Conservation (phyloP, 352 stramenopile genomes). For the Phytophthora nicotianae region DNA sequence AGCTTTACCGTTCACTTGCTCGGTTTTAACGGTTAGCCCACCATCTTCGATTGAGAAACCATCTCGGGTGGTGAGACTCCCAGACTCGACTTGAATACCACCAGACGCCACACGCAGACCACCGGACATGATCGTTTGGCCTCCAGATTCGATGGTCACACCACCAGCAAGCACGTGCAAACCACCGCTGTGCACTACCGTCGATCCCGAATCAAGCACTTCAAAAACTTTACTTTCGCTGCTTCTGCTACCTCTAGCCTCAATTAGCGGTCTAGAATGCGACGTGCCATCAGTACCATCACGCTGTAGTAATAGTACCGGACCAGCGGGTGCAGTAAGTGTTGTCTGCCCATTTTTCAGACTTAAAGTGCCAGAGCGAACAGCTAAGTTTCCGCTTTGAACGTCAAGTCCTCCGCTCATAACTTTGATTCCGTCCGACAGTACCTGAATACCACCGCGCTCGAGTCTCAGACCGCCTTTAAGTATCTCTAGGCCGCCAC, state of each 20-base stretch:
- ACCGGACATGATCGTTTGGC: constrained; percentile 62
- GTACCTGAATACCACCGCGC: constrained; percentile 60
- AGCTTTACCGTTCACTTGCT: constrained; percentile 47
- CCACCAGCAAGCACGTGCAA: constrained; percentile 58
- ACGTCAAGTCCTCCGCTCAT: constrained; percentile 48
- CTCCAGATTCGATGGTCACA: constrained; percentile 58
- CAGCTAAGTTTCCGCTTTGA: constrained; percentile 43
- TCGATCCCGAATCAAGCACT: constrained; percentile 53
- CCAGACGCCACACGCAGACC: constrained; percentile 61
- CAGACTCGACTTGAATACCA: constrained; percentile 57
- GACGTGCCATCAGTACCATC: constrained; percentile 15
- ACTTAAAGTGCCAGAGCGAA: constrained; percentile 47
- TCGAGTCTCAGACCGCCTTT: constrained; percentile 63
- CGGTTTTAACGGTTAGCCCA: constrained; percentile 55
- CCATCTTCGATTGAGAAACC: constrained; percentile 71
- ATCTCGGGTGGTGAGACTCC: constrained; percentile 53
- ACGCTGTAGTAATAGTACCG: constrained; percentile 36
- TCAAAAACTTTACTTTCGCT: constrained; percentile 54
- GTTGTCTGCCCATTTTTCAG: constrained; percentile 50
- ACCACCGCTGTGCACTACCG: constrained; percentile 58
- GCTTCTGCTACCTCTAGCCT: constrained; percentile 30
- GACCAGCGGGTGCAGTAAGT: constrained; percentile 19
- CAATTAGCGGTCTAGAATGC: constrained; percentile 35
- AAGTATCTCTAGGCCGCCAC: constrained; percentile 64
- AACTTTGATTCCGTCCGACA: constrained; percentile 59